Evolutionary conservation across 1,139 yeast species (phyloP), one percentile per base, ranked within the genome.

Genomic region (Casaregolazyma suthepensis): DNA sequence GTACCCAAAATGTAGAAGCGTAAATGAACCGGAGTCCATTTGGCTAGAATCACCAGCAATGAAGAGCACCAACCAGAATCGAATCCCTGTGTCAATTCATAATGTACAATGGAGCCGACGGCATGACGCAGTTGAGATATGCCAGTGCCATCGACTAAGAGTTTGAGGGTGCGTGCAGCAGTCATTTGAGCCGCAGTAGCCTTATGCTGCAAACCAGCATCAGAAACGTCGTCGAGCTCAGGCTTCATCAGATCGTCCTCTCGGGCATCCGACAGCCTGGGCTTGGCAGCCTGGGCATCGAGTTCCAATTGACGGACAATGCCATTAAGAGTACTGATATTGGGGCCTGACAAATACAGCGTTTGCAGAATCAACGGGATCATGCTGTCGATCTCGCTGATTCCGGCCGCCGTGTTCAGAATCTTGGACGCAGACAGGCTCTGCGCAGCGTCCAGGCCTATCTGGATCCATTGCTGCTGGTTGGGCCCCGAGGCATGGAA

Each of bases 11-110:
- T 79, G 44, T 85, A 73, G 67, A 88, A 91, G 59, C 99, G 75
- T 57, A 89, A 73, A 65, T 90, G 97, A 17, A 93, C 96, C 0
- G 96, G 98, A 6, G 89, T 80, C 82, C 93, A 89, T 46, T 81
- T 79, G 10, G 67, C 81, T 55, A 88, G 79, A 59, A 82, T 73
- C 58, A 82, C 85, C 50, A 88, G 71, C 53, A 90, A 74, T 2
- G 75, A 69, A 26, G 77, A 74, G 1, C 81, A 75, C 91, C 91
- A 85, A 6, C 61, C 61, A 10, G 63, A 60, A 59, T 73, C 53
- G 12, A 56, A 51, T 15, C 58, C 47, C 22, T 60, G 57, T 17
- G 54, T 56, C 9, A 71, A 52, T 20, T 73, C 58, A 56, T 65
- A 74, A 1, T 60, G 56, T n/a, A 71, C 63, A 19, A 75, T 60